A percentile compares a stretch with the other conserved stretches of the same genome.
Conservation (phyloP, 75 land plant species). For the Larix kaempferi region DNA sequence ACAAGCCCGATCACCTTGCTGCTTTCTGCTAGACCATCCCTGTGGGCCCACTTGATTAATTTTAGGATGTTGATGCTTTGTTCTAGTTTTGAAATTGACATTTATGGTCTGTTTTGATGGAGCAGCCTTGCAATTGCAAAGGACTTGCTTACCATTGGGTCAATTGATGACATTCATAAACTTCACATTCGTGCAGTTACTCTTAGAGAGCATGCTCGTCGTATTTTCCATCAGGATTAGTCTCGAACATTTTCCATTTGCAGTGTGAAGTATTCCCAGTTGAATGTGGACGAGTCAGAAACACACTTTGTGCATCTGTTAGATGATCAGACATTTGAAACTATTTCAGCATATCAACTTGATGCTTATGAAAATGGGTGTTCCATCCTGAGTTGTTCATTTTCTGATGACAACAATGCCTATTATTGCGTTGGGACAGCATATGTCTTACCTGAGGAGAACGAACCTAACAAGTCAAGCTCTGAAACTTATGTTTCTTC, state of each 20-base stretch:
- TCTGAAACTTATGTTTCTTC: not conserved
- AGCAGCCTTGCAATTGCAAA: constrained; percentile 98
- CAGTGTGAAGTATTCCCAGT: constrained; percentile 55
- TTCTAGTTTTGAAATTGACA: too few relatives aligned
- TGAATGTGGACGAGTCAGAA: constrained; percentile 81
- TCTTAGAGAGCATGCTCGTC: constrained; percentile 95
- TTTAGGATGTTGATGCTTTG: too few relatives aligned
- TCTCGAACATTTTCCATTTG: constrained; percentile 90
- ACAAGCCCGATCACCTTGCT: too few relatives aligned
- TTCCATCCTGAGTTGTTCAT: constrained; percentile 95
- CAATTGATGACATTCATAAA: constrained; percentile 99
- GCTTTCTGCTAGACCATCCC: too few relatives aligned
- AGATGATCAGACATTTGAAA: constrained; percentile 98
- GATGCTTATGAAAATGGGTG: constrained; percentile 92
- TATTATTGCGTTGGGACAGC: constrained; percentile 98
- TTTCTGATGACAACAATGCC: constrained; percentile 83
- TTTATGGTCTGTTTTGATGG: not conserved
- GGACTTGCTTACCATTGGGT: constrained; percentile 96
- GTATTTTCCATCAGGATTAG: constrained; percentile 96
- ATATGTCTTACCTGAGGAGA: constrained; percentile 95
- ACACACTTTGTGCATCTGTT: constrained; percentile 83
- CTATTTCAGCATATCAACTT: constrained; percentile 67
- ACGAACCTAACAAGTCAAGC: constrained; percentile 89
- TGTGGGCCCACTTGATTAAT: too few relatives aligned
- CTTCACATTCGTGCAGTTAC: constrained; percentile 97